Base-by-base conservation (phyloP, 768 basidiomycete species). In the Podaxis sp. region DNA sequence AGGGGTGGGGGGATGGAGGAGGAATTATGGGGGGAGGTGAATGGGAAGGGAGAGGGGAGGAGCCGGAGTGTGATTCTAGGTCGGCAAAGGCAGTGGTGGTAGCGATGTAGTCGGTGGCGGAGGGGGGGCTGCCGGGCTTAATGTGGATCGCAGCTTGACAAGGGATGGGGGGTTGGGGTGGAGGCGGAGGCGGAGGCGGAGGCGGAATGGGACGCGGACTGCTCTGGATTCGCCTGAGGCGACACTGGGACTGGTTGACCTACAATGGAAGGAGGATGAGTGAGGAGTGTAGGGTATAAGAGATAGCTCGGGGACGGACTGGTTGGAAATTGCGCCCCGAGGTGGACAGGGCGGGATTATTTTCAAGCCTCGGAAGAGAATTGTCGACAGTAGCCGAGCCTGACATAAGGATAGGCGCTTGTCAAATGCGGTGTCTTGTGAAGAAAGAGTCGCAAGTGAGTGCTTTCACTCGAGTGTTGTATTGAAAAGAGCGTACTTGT, bases 181-280 rank as follows among this genome's bases (percentile, higher is more conserved):
- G 32, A 40, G 18, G 57, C 48, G 25, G 32, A 40, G 13, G 57
- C 47, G 25, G n/a, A n/a, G n/a, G n/a, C n/a, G n/a, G 21, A 27
- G 47, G 47, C 21, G 35, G 35, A 36, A 4, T 14, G 14, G 55
- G 23, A 23, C 21, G 36, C 25, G 21, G 37, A 10, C 11, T 44
- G 35, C 38, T 59, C 25, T 59, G 58, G 27, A 59, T 59, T 2
- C 58, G 37, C 37, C 58, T 40, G 50, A 59, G 58, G 28, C 58
- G 58, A 52, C 50, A 59, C 50, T 59, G 48, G 38, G 38, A 10
- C 32, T 9, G 48, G 11, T 50, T 36, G n/a, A 18, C 4, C 27
- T 25, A 1, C 50, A 25, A 18, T 32, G 23, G 21, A 50, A 28
- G 21, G 32, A 4, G 10, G 27, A 23, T 21, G 47, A 21, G n/a